Percentiles rank a stretch among this genome's conserved stretches.
These are phyloP conservation scores for Ensete ventricosum DNA, from an alignment of 176 grass and related monocot genomes.

Conservation along the genomic window DNA sequence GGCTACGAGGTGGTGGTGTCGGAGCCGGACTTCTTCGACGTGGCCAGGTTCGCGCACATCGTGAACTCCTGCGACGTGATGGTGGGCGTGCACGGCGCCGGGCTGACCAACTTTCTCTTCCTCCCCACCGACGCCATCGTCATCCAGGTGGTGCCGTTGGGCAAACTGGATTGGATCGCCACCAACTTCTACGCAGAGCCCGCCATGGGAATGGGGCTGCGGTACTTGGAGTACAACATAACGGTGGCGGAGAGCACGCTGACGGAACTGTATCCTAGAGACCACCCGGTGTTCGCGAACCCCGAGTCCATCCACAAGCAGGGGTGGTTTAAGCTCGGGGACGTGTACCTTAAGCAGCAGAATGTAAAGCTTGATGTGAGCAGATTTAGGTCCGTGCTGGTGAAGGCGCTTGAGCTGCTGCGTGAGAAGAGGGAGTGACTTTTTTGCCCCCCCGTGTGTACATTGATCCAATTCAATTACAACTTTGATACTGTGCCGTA, in stretches of 20 bases:
- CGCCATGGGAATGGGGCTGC: not conserved
- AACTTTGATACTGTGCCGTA: too few species aligned
- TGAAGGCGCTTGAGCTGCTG: not conserved
- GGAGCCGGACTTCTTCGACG: constrained; percentile 46
- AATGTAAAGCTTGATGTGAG: not conserved
- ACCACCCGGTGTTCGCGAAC: not conserved
- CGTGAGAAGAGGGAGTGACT: not conserved
- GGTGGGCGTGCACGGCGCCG: constrained; percentile 74
- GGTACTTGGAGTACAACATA: constrained; percentile 2
- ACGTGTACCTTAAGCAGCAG: constrained; percentile 1
- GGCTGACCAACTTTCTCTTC: constrained; percentile 64
- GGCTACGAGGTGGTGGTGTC: constrained; percentile 59
- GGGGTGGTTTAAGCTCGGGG: not conserved
- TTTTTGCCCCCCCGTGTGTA: too few species aligned
- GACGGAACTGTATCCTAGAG: not conserved
- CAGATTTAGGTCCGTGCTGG: not conserved
- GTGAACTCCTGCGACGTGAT: constrained; percentile 78
- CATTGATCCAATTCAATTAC: too few species aligned
- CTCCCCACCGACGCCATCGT: constrained; percentile 26
- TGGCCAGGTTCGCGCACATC: constrained; percentile 31
- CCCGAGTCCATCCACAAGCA: not conserved
- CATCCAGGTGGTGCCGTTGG: constrained; percentile 6
- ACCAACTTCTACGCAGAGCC: not conserved
- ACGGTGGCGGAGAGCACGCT: not conserved
- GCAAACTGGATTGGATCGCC: not conserved